Conservation (phyloP, 176 grass and related monocot genomes). For the Puccinellia tenuiflora region DNA sequence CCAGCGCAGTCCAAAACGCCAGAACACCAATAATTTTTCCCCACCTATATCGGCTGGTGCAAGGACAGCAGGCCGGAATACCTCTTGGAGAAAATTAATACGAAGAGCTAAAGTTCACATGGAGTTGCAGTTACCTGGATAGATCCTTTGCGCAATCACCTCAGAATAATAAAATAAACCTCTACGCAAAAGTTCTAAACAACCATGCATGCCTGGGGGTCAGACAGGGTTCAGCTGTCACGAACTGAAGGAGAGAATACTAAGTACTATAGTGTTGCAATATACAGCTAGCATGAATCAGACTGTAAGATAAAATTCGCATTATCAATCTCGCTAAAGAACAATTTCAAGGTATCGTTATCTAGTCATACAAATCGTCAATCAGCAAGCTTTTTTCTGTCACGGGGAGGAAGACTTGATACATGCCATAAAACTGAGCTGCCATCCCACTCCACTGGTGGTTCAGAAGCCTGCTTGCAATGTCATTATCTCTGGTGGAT, state of each 20-base stretch:
- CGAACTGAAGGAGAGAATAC: background rate
- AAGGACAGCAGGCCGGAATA: background rate
- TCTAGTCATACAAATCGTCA: constrained; percentile 35
- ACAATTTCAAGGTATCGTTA: constrained; percentile 19
- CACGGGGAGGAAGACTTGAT: background rate
- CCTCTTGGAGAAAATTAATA: background rate
- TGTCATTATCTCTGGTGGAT: constrained; percentile 12
- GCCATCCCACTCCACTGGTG: constrained; percentile 3
- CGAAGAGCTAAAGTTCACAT: background rate
- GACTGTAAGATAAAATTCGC: background rate
- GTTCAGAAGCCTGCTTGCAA: background rate
- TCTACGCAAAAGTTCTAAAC: background rate
- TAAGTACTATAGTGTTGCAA: constrained; percentile 20
- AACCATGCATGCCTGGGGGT: background rate
- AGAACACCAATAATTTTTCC: background rate
- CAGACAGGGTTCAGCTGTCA: background rate
- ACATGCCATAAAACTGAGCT: constrained; percentile 17
- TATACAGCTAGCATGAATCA: constrained; percentile 7
- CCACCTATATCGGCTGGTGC: background rate
- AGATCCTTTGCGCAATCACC: background rate
- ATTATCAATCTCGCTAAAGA: constrained; percentile 8
- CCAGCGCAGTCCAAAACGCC: no score
- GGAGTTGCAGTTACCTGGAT: background rate
- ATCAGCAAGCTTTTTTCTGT: background rate
- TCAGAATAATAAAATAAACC: background rate